Base-by-base conservation (phyloP, 2,329 filamentous ascomycete genomes). In the Aspergillus brunneoviolaceus region DNA sequence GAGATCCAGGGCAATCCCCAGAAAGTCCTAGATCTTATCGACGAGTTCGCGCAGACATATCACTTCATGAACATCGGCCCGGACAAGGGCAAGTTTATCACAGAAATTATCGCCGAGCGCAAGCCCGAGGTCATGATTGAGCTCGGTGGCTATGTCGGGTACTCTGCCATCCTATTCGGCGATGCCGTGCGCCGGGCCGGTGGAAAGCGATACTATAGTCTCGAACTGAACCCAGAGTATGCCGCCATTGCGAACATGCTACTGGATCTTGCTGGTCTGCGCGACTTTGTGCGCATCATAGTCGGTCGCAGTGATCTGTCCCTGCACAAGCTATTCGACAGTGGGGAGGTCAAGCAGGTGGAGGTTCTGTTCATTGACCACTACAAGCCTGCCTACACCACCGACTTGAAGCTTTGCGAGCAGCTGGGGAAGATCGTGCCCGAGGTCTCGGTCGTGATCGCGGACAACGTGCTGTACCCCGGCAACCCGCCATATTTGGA, bases 1-100 rank as follows among this genome's bases (percentile, higher is more conserved):
- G 77, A 85, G 55, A 82, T 92, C 58, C 81, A 87, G 54, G 86
- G 84, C 21, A 86, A 85, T 21, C 89, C 90, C 0, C 70, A 82
- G 16, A 82, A 82, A 58, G 84, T 94, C 1, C 79, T 93, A 0
- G 79, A 81, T 27, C 85, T 85, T 29, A 92, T 94, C 72, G 89
- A 94, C 69, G 84, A 89, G 55, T 94, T 83, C 73, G 85, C 79
- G 12, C 77, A 84, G 49, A 81, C 85, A 62, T 89, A 88, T 71
- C 90, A 88, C 63, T 82, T 94, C 55, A 94, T 94, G 88, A 94
- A 92, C 65, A 85, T 95, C 2, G 90, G 91, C 47, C 82, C 87
- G 65, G 81, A 87, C 69, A 95, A 95, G 76, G 90, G 89, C 51
- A 82, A 81, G 63, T 88, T 92, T 56, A 85, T 94, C 1, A 83